Evolutionary conservation across 768 basidiomycete genomes (phyloP), one percentile per base, ranked within the genome.

Genomic region (Leucosporidium yakuticum): DNA sequence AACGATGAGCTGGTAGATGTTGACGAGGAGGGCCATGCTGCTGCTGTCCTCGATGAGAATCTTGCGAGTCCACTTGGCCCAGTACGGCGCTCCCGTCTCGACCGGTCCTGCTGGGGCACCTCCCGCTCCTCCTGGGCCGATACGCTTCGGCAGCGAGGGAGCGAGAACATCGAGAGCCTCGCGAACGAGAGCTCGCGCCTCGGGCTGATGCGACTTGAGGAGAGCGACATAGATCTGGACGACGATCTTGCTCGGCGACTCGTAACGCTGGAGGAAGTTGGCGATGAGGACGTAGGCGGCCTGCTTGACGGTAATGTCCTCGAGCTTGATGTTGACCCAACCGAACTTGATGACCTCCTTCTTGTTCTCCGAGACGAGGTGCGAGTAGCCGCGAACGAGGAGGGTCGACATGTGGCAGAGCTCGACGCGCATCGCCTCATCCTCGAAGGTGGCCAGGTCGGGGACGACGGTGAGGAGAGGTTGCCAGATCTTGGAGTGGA

Each of bases 271-370:
- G 74, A 95, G 93, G 82, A 98, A 98, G 39, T 88, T 68, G 49
- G 96, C 91, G 44, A 90, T 86, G 9, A 98, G 83, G 47, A 96
- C 84, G 77, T 92, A 92, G 0, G 91, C 89, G 14, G 90, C 90
- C 77, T 97, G 91, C 78, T 91, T 94, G 75, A 96, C 90, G 25
- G 93, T 86, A 8, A 88, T 84, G 77, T 98, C 96, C 51, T 95
- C 91, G 63, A 87, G 61, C 9, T 83, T 84, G 73, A 94, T 89
- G 59, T 44, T 60, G 74, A 87, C 84, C 92, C 92, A 97, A 25
- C 91, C 90, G 65, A 89, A 88, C 77, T 88, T 90, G 80, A 97
- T 93, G 73, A 98, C 86, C 68, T 94, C 90, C 77, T 93, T 97
- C 79, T 89, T 86, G 48, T 84, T 85, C 55, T 91, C 88, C 67